Base-by-base conservation (phyloP, 805 yeast species). In the Candida ponderosae region DNA sequence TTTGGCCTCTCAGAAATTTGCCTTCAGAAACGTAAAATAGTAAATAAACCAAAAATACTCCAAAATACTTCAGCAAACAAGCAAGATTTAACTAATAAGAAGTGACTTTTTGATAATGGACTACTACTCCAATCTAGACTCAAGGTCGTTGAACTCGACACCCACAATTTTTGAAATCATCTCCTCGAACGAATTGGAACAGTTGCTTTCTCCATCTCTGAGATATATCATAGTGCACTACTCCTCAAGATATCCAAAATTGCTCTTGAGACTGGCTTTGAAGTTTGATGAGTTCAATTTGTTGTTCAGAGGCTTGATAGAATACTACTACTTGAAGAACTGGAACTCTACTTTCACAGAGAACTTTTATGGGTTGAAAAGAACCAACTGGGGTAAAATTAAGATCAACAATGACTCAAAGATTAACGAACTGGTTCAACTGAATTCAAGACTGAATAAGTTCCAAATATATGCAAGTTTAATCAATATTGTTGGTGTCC, bases 321-420 rank as follows among this genome's bases (percentile, higher is more conserved):
- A 93, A 56, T 77, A 77, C 66, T 69, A 72, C 43, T 84, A 80
- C 47, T 57, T 90, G 34, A 71, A 64, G 36, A 66, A 67, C 34
- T 84, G 93, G 86, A 89, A 85, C 50, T 76, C 94, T 0, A 76
- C 93, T 3, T 86, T 90, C 51, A 86, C 95, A 1, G 97, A 90
- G 56, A 83, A 84, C 53, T 90, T 90, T 54, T 90, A 90, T 53
- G 97, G 97, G 2, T 60, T 90, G 44, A 87, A 87, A 52, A 66
- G 95, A 27, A 53, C 66, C 18, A 56, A 59, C 36, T 41, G 48
- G 34, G 44, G 43, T 10, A 51, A 53, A 30, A 51, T 50, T 54
- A 40, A 65, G 51, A 29, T 73, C 64, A 18, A 57, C 10, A 49
- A 51, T 35, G 40, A 45, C 29, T 32, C 30, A 60, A 14, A 56